Evolutionary conservation across 23 red algal species (phyloP), one percentile per base, ranked within the genome.

Genomic region (Agarophyton chilense): DNA sequence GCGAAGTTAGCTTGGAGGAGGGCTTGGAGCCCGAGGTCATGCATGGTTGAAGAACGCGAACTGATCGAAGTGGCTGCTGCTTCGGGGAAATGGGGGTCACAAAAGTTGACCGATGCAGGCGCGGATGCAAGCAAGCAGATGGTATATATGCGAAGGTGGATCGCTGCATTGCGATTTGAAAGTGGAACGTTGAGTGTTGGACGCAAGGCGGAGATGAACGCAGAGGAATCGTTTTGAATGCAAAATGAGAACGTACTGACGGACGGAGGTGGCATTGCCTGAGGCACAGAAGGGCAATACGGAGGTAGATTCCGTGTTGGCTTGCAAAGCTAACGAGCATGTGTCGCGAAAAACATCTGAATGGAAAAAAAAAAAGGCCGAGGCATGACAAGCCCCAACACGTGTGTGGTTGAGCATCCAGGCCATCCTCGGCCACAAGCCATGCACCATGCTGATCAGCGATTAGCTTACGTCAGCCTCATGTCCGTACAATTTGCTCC

Each of bases 351-450:
- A n/a, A n/a, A n/a, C n/a, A n/a, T n/a, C n/a, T n/a, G n/a, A n/a
- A n/a, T n/a, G n/a, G n/a, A n/a, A n/a, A n/a, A n/a, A n/a, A n/a
- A n/a, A n/a, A n/a, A n/a, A n/a, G n/a, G n/a, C n/a, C n/a, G n/a
- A n/a, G 10, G 56, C 56, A 31, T 2, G 65, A 72, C 65, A 72
- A 72, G 65, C 29, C 65, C 16, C 33, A 24, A 72, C 65, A 72
- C 65, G 65, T 72, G 65, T 72, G 65, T 72, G 65, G 65, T 25
- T 1, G 56, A 61, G 56, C 56, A 24, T 8, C 56, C 29, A 6
- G 14, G 56, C 56, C 56, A 61, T n/a, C 56, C 22, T 21, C 24
- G 56, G 56, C 21, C 56, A 61, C 56, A 31, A 31, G 56, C 56
- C 56, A 31, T 31, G 56, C 22, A 13, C 51, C n/a, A n/a, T n/a